phyloP scores from a whole-genome alignment of 2,329 filamentous ascomycete genomes.

The Beauveria sp. region DNA sequence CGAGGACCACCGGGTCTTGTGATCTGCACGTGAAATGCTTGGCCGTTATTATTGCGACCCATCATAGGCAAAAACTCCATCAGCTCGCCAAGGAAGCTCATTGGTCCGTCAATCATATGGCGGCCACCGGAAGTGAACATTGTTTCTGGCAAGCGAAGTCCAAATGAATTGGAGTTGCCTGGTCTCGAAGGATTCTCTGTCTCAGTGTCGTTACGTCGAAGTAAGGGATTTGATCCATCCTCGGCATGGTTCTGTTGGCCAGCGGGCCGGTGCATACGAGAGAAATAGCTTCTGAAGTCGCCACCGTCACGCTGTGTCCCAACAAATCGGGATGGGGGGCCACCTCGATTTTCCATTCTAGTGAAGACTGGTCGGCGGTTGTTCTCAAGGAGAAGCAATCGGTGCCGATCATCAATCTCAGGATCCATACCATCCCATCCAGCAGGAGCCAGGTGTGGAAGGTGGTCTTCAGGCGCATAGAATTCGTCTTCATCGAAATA shows the following conservation, averaged over 20 bases:
- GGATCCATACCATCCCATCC: conserved; percentile 51
- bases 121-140: conserved; percentile 33
- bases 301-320: conserved; percentile 44
- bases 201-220: conserved; percentile 52
- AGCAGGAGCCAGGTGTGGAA: conserved; percentile 39
- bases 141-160: conserved; percentile 40
- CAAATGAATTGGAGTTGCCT: conserved; percentile 44
- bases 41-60: conserved; percentile 36
- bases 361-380: conserved; percentile 32
- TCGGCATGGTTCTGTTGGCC: conserved; percentile 51
- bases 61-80: conserved; percentile 46
- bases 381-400: conserved; percentile 44
- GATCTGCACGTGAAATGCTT: conserved; percentile 54
- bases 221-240: conserved; percentile 79
- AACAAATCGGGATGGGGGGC: conserved; percentile 51
- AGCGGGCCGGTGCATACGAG: conserved; percentile 45
- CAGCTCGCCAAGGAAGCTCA: conserved; percentile 48
- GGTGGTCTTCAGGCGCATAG: conserved; percentile 40
- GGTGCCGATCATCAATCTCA: conserved; percentile 41
- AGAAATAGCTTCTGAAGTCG: conserved; percentile 44
- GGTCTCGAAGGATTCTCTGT: conserved; percentile 42
- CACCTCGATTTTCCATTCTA: conserved; percentile 40
- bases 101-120: conserved; percentile 39
- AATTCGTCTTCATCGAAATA: conserved; percentile 53
- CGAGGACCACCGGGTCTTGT: conserved; percentile 39